These are phyloP conservation scores for Phytophthora quininea DNA, from an alignment of 352 stramenopile species.

Conservation along the genomic window DNA sequence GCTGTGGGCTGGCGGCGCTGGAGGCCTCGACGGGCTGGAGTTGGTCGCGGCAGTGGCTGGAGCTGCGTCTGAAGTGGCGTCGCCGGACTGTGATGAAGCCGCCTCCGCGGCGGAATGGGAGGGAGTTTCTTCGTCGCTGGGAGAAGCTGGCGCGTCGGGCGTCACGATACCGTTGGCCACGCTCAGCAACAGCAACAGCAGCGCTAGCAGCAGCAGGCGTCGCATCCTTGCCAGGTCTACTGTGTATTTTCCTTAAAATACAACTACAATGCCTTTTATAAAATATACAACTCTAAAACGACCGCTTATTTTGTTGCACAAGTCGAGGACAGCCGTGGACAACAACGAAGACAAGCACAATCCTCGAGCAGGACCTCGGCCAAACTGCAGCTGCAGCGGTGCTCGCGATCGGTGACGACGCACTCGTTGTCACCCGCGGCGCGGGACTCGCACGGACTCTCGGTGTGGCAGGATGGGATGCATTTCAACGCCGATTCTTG, in stretches of 20 bases:
- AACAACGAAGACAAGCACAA: neutral
- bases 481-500: neutral
- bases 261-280: no score
- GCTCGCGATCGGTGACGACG: no score
- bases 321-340: no score
- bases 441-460: neutral
- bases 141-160: conserved; percentile 13
- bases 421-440: neutral
- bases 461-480: neutral
- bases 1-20: conserved; percentile 17
- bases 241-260: no score
- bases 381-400: neutral
- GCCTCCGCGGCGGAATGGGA: neutral
- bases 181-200: conserved; percentile 16
- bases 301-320: no score
- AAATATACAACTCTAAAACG: no score
- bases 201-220: conserved; percentile 1
- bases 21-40: neutral
- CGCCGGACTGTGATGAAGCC: conserved; percentile 1
- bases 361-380: no score
- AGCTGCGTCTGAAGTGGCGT: conserved; percentile 2
- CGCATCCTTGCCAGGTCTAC: neutral
- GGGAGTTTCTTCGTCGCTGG: neutral
- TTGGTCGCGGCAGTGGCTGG: neutral
- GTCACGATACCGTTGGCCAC: conserved; percentile 25